A percentile compares a stretch with the other conserved stretches of the same genome.
phyloP scores from a whole-genome alignment of 768 basidiomycete genomes.

The Boletus huronensis region DNA sequence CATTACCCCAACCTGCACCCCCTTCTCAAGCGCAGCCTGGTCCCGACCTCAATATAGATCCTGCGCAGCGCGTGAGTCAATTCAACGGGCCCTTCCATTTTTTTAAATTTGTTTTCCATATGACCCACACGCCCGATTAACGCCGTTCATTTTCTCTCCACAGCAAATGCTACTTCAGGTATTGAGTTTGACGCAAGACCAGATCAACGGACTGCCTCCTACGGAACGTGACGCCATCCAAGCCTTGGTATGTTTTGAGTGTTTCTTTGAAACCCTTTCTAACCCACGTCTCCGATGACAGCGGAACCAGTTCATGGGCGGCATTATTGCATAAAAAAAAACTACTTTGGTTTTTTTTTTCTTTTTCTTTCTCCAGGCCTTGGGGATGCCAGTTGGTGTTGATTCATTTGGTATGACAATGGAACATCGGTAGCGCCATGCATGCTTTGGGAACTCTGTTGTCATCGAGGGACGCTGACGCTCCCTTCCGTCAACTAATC shows the following conservation, averaged over 20 bases:
- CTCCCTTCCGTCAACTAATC: neutral
- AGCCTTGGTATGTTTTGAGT: conserved; percentile 56
- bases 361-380: neutral
- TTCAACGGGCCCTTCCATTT: neutral
- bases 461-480: neutral
- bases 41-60: conserved; percentile 39
- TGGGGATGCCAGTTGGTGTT: neutral
- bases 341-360: neutral
- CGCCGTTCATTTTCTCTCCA: neutral
- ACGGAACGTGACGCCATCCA: conserved; percentile 76
- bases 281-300: conserved; percentile 5
- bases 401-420: neutral
- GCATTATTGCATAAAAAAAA: conserved; percentile 23
- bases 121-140: neutral
- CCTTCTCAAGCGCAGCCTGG: conserved; percentile 30
- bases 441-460: no score
- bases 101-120: neutral
- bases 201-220: conserved; percentile 78
- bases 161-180: conserved; percentile 88
- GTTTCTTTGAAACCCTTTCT: neutral
- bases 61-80: conserved; percentile 46
- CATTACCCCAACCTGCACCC: conserved; percentile 28
- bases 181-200: conserved; percentile 72
- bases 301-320: conserved; percentile 36
- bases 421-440: no score